Conservation (phyloP, 1,139 yeast species). For the Yamadazyma trypodendri region DNA sequence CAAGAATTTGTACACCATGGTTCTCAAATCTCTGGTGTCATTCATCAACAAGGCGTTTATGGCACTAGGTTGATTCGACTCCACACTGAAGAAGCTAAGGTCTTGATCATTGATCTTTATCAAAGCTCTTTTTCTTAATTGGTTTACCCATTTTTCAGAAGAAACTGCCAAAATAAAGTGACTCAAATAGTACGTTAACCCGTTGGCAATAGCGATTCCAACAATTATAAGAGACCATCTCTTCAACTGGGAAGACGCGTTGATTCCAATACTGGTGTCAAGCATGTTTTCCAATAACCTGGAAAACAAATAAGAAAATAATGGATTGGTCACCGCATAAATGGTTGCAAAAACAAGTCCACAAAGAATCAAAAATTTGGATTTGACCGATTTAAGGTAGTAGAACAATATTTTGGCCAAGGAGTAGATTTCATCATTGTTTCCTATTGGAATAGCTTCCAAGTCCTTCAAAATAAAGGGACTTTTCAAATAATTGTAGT, state of each 20-base stretch:
- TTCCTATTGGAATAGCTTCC: conserved; percentile 9
- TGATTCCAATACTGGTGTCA: conserved; percentile 32
- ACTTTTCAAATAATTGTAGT: conserved; percentile 21
- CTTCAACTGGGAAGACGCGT: conserved; percentile 26
- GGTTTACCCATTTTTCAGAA: conserved; percentile 68
- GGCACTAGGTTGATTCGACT: conserved; percentile 48
- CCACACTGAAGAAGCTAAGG: conserved; percentile 50
- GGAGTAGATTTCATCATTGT: conserved; percentile 16
- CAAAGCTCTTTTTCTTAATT: conserved; percentile 53
- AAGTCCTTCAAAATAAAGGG: conserved; percentile 25
- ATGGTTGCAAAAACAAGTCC: conserved; percentile 57
- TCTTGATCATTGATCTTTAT: conserved; percentile 51
- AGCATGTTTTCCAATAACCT: conserved; percentile 60
- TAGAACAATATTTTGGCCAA: conserved; percentile 13
- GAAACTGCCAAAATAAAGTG: conserved; percentile 50
- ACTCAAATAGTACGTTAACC: conserved; percentile 53
- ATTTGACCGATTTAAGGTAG: conserved; percentile 20
- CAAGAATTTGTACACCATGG: conserved; percentile 60
- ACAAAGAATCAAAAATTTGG: conserved; percentile 35
- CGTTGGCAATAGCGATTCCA: conserved; percentile 60
- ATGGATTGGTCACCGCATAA: conserved; percentile 68
- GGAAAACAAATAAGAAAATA: conserved; percentile 77
- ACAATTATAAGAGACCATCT: conserved; percentile 72
- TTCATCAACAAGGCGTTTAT: conserved; percentile 69
- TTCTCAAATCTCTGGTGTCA: conserved; percentile 76